Percentiles rank a stretch among this genome's conserved stretches.
phyloP scores from a whole-genome alignment of 148 eudicot genomes.

The Vaccinium vitisidaea region DNA sequence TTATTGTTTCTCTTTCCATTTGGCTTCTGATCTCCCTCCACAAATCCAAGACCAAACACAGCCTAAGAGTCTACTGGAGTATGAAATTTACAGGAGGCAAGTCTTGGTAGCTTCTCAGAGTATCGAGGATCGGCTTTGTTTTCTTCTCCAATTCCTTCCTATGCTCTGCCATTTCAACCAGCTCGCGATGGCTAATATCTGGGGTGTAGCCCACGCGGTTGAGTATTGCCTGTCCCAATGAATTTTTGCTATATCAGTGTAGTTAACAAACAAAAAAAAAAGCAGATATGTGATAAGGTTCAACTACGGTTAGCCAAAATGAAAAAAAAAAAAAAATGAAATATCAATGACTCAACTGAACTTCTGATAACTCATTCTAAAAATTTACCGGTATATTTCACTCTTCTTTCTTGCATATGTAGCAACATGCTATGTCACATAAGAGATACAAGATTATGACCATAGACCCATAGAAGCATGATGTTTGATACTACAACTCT shows the following conservation, averaged over 20 bases:
- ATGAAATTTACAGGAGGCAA: slow-evolving; percentile 69
- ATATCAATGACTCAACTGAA: background rate
- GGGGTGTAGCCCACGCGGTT: slow-evolving; percentile 88
- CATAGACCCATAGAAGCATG: background rate
- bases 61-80: background rate
- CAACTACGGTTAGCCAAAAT: background rate
- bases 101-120: slow-evolving; percentile 94
- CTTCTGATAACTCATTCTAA: background rate
- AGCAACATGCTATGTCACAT: background rate
- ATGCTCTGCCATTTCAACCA: slow-evolving; percentile 94
- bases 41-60: background rate
- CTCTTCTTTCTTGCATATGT: background rate
- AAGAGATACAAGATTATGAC: background rate
- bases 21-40: background rate
- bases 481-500: background rate
- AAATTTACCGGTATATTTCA: background rate
- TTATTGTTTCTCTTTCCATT: background rate
- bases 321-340: background rate
- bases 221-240: slow-evolving; percentile 62
- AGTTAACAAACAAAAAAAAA: background rate
- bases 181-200: slow-evolving; percentile 85
- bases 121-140: slow-evolving; percentile 88
- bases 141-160: slow-evolving; percentile 87
- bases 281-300: background rate
- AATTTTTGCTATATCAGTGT: background rate